Conservation (phyloP, 2,329 filamentous ascomycete species). For the Aspergillus phoenicis region DNA sequence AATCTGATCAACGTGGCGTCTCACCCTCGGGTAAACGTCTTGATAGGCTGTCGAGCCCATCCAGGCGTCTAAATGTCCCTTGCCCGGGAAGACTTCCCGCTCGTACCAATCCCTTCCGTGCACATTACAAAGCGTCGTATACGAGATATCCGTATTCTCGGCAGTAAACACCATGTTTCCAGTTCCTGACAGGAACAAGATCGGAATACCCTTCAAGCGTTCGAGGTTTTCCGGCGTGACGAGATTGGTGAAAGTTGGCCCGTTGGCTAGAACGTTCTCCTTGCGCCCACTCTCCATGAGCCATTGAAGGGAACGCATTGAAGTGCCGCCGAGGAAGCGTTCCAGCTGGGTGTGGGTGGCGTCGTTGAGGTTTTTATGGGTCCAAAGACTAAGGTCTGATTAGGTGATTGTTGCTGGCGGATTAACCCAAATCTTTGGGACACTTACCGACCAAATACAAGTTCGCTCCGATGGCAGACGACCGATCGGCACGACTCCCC, state of each 20-base stretch:
- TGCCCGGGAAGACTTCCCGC: slow-evolving; percentile 5
- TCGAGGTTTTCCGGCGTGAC: slow-evolving; percentile 7
- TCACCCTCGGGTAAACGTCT: slow-evolving; percentile 8
- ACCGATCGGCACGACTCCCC: slow-evolving; percentile 8
- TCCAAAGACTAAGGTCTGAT: neutral
- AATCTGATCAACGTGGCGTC: slow-evolving; percentile 4
- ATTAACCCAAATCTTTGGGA: neutral
- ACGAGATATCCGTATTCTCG: slow-evolving; percentile 7
- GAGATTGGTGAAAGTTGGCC: neutral
- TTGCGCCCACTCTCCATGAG: neutral
- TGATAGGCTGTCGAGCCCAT: slow-evolving; percentile 5
- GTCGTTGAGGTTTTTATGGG: slow-evolving; percentile 4
- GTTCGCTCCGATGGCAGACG: slow-evolving; percentile 6
- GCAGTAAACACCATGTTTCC: slow-evolving; percentile 9
- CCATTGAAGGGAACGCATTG: slow-evolving; percentile 6
- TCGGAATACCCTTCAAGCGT: slow-evolving; percentile 4
- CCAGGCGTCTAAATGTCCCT: slow-evolving; percentile 4
- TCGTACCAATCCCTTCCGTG: slow-evolving; percentile 10
- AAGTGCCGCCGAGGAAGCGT: slow-evolving; percentile 5
- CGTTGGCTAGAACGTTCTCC: slow-evolving; percentile 6
- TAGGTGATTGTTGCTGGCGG: neutral
- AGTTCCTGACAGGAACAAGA: slow-evolving; percentile 7
- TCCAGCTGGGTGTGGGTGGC: slow-evolving; percentile 4
- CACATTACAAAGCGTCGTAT: slow-evolving; percentile 3
- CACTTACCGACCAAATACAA: slow-evolving; percentile 9